phyloP scores from a whole-genome alignment of 352 stramenopile species.

The Blastocystis sp. region DNA sequence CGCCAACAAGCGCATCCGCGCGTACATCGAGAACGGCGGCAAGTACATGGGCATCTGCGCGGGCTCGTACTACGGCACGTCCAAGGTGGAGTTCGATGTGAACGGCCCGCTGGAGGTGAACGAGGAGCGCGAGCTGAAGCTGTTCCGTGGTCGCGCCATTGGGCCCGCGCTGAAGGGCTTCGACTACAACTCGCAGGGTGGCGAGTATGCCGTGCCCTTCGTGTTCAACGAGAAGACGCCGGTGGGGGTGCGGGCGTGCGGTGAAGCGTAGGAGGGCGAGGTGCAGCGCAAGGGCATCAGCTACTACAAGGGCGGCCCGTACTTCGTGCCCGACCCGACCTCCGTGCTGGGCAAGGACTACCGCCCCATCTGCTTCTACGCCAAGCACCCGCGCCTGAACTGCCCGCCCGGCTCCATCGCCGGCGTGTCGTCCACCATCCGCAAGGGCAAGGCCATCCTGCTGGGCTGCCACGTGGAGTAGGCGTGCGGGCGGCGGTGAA shows the following conservation, averaged over 20 bases:
- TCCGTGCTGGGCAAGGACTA: conserved; percentile 20
- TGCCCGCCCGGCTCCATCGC: conserved; percentile 57
- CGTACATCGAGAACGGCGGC: conserved; percentile 64
- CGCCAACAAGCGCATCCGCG: conserved; percentile 44
- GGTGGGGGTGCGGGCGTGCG: not conserved
- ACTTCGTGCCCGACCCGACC: conserved; percentile 63
- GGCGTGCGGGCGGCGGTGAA: not conserved
- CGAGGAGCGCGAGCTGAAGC: conserved; percentile 63
- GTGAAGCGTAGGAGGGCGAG: conserved; percentile 42
- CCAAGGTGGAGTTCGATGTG: conserved; percentile 50
- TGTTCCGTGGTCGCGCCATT: conserved; percentile 59
- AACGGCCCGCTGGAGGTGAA: conserved; percentile 53
- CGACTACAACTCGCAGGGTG: not conserved
- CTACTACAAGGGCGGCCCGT: conserved; percentile 69
- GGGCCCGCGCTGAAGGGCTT: conserved; percentile 64
- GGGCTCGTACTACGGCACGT: conserved; percentile 56
- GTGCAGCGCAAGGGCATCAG: conserved; percentile 53
- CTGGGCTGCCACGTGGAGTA: conserved; percentile 51
- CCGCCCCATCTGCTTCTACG: conserved; percentile 39
- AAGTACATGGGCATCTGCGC: conserved; percentile 68
- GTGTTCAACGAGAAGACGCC: conserved; percentile 61
- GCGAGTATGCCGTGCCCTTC: conserved; percentile 50
- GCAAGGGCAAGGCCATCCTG: conserved; percentile 51
- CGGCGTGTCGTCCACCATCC: conserved; percentile 28
- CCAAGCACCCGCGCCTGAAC: conserved; percentile 35